Conservation (phyloP, 2,329 filamentous ascomycete species). For the Trichoderma oligosporum region DNA sequence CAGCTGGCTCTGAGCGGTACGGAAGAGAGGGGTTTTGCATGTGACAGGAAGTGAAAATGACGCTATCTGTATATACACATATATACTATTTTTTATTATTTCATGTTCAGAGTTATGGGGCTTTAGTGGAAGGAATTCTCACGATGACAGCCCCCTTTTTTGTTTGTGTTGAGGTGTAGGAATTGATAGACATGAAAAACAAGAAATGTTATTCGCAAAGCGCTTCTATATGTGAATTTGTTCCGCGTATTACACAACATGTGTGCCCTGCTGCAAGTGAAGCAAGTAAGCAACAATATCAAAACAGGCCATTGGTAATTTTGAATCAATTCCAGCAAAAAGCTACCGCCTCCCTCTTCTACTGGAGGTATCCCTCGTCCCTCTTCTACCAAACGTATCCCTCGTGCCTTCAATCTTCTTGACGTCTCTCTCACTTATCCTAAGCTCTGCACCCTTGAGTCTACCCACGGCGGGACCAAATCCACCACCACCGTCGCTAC, state of each 20-base stretch:
- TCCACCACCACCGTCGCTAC: constrained; percentile 44
- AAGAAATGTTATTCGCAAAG: not conserved
- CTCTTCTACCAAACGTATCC: constrained; percentile 40
- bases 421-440: constrained; percentile 73
- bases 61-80: constrained; percentile 18
- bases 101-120: constrained; percentile 6
- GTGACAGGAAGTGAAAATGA: constrained; percentile 15
- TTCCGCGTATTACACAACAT: too few relatives aligned
- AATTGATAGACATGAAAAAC: constrained; percentile 17
- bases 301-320: too few relatives aligned
- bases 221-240: not conserved
- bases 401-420: constrained; percentile 60
- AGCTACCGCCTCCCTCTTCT: constrained; percentile 32
- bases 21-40: constrained; percentile 16
- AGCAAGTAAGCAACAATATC: too few relatives aligned
- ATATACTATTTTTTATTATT: constrained; percentile 14
- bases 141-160: not conserved
- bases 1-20: not conserved
- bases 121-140: not conserved
- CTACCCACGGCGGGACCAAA: constrained; percentile 76
- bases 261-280: too few relatives aligned
- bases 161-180: constrained; percentile 2
- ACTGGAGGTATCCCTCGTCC: constrained; percentile 37
- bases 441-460: constrained; percentile 75
- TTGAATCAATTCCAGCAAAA: not conserved